phyloP scores from a whole-genome alignment of 306 rosid genomes.

The Dicorynia guianensis region DNA sequence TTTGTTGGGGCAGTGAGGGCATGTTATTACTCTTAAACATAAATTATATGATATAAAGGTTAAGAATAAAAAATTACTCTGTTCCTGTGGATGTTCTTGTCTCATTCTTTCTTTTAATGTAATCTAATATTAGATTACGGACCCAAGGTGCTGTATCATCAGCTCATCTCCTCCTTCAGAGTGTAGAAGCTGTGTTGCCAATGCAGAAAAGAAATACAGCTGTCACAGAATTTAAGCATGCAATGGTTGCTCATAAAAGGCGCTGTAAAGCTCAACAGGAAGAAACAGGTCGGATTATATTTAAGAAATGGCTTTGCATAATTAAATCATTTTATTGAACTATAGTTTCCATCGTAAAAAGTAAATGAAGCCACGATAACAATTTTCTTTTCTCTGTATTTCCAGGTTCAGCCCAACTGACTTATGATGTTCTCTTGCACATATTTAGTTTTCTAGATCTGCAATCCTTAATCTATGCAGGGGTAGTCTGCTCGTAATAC shows the following conservation, averaged over 20 bases:
- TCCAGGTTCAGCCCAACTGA: slow-evolving; percentile 67
- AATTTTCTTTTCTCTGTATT: slow-evolving; percentile 12
- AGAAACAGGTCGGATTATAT: slow-evolving; percentile 58
- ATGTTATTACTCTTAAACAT: slow-evolving; percentile 3
- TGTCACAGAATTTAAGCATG: slow-evolving; percentile 71
- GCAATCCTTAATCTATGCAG: slow-evolving; percentile 66
- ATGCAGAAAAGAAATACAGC: slow-evolving; percentile 80
- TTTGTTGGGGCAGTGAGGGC: background rate
- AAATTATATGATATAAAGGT: background rate
- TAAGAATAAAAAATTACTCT: background rate
- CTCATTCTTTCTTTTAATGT: slow-evolving; percentile 28
- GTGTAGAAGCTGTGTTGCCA: slow-evolving; percentile 73
- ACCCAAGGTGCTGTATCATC: slow-evolving; percentile 68
- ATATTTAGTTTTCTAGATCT: slow-evolving; percentile 75
- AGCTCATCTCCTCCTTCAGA: slow-evolving; percentile 69
- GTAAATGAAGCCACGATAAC: slow-evolving; percentile 25
- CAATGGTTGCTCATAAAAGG: slow-evolving; percentile 83
- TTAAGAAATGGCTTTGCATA: slow-evolving; percentile 28
- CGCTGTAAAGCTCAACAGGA: slow-evolving; percentile 60
- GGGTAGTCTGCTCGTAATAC: slow-evolving; percentile 72
- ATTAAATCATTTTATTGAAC: background rate
- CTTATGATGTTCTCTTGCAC: slow-evolving; percentile 74
- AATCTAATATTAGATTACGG: slow-evolving; percentile 63
- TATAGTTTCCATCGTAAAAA: background rate
- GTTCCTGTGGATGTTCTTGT: background rate